Conservation (phyloP, 192 early-diverging fungal species). For the Geranomyces michiganensis region DNA sequence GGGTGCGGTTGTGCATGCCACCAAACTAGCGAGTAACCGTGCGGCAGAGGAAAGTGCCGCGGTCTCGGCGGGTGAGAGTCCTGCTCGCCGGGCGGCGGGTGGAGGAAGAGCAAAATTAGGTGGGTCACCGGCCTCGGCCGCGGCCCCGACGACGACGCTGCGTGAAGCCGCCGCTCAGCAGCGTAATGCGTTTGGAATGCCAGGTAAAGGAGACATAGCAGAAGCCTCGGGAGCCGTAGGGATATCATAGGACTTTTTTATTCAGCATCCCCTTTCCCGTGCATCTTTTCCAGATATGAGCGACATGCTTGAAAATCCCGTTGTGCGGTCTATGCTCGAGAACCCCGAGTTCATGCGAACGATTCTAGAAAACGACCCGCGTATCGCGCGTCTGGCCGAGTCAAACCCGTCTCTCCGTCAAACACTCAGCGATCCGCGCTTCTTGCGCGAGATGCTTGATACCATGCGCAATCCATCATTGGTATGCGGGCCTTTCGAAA, state of each 20-base stretch:
- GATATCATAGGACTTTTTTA: no score
- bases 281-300: conserved; percentile 20
- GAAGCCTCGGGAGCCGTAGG: no score
- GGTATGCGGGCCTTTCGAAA: background rate
- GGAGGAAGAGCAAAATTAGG: background rate
- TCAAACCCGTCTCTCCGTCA: conserved; percentile 32
- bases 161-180: no score
- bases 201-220: conserved; percentile 13
- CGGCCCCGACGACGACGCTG: background rate
- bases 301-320: conserved; percentile 29
- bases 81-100: background rate
- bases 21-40: conserved; percentile 44
- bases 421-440: conserved; percentile 29
- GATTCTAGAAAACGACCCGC: conserved; percentile 33
- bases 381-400: conserved; percentile 31
- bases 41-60: conserved; percentile 15
- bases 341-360: conserved; percentile 35
- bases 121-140: background rate
- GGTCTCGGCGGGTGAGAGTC: background rate
- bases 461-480: conserved; percentile 36
- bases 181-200: conserved; percentile 28
- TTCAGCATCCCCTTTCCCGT: no score
- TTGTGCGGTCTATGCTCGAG: conserved; percentile 22
- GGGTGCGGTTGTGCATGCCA: conserved; percentile 80
- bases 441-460: conserved; percentile 32